Evolutionary conservation across 768 basidiomycete genomes (phyloP), one percentile per base, ranked within the genome.

Genomic region (Clitopilus passeckerianus): DNA sequence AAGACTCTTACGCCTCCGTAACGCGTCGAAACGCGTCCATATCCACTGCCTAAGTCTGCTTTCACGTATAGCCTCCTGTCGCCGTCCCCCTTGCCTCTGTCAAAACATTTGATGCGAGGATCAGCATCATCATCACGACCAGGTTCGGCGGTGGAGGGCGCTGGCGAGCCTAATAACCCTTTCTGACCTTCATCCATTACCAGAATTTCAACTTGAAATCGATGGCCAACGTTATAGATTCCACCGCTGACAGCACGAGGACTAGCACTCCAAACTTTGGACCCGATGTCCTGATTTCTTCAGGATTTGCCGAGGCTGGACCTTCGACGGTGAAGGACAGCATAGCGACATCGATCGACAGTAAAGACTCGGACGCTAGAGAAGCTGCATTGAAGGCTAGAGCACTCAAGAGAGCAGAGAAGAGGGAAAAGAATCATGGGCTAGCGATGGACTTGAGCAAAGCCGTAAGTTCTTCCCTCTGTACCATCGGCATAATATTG

Each of bases 391-490:
- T 67, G 1, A 58, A 43, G 18, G 54, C 59, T 34, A 59, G 66
- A 12, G 64, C 64, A 5, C 20, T 61, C 9, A 63, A 65, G 50
- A 63, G 66, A n/a, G 18, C 63, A 14, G 54, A 64, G 16, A 60
- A 57, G 1, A 58, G 50, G 44, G 62, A 63, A 16, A 55, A 57
- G 27, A 65, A 66, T 24, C 66, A 67, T 57, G 24, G 37, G 16
- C 34, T 63, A 5, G 66, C 66, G 12, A 63, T 64, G 18, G 65
- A 67, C 34, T 34, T 44, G 8, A 58, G 59, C 53, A 62, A 56
- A 60, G 59, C 54, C 23, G 66, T 67, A 23, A 35, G 63, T 59
- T 23, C 23, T 35, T 14, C 44, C 53, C 14, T 50, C 12, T 33
- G n/a, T 41, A 5, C 41, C 14, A 41, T 24, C 18, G 12, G 0